A percentile compares a stretch with the other conserved stretches of the same genome.
These are phyloP conservation scores for Aphanomyces astaci DNA, from an alignment of 352 stramenopile genomes.

Conservation along the genomic window DNA sequence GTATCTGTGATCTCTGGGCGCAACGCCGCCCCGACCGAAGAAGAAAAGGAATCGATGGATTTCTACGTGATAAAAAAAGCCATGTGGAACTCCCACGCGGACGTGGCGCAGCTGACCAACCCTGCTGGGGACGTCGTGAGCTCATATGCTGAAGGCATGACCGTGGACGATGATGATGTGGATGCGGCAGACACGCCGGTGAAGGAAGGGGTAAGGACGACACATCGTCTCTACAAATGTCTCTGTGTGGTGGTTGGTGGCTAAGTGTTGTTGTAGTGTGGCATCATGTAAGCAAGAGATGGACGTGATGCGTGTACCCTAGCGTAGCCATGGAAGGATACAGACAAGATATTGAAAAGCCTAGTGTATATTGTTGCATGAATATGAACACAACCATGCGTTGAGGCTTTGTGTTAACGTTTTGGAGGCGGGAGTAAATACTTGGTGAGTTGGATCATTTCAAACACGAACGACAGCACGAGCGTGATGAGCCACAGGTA, in stretches of 20 bases:
- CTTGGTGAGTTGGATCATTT: slow-evolving; percentile 82
- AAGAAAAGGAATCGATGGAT: slow-evolving; percentile 61
- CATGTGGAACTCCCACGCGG: slow-evolving; percentile 54
- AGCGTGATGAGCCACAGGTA: slow-evolving; percentile 66
- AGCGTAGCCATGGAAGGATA: background rate
- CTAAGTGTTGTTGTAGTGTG: slow-evolving; percentile 24
- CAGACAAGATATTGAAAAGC: background rate
- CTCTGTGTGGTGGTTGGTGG: too few relatives aligned
- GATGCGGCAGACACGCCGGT: background rate
- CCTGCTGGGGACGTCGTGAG: slow-evolving; percentile 34
- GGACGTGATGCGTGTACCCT: slow-evolving; percentile 6
- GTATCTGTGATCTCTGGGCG: slow-evolving; percentile 74
- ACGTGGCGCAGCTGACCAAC: slow-evolving; percentile 58
- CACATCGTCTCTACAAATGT: too few relatives aligned
- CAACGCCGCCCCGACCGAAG: slow-evolving; percentile 26
- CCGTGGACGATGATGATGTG: slow-evolving; percentile 16
- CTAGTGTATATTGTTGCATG: background rate
- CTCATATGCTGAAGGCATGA: slow-evolving; percentile 19
- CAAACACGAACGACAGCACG: slow-evolving; percentile 79
- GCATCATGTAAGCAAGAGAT: slow-evolving; percentile 33
- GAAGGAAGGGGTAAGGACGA: slow-evolving; percentile 50
- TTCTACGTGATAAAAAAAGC: slow-evolving; percentile 77
- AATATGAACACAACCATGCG: too few relatives aligned
- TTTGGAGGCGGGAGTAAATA: slow-evolving; percentile 76
- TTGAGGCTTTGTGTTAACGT: too few relatives aligned